Evolutionary conservation across 1,284 basidiomycete genomes (phyloP).

Genomic region (Cryptococcus sp.): DNA sequence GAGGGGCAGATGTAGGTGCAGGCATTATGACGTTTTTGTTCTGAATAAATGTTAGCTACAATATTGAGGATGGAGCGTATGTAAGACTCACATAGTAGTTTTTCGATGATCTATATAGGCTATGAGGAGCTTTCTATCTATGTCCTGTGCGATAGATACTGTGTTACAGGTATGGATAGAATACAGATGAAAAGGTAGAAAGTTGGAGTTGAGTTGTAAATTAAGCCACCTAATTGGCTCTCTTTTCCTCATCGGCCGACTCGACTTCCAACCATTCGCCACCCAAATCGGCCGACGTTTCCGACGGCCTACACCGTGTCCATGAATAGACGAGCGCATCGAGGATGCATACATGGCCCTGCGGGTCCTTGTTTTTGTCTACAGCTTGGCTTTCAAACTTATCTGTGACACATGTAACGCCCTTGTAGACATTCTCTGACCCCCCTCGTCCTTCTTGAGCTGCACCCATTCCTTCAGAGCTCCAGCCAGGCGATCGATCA

Average conservation of each 20-base stretch:
- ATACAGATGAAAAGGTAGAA: background rate
- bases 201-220: background rate
- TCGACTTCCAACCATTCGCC: background rate
- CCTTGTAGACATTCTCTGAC: background rate
- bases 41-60: background rate
- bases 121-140: background rate
- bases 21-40: slow-evolving; percentile 39
- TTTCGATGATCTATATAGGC: background rate
- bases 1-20: slow-evolving; percentile 53
- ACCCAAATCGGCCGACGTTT: background rate
- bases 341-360: background rate
- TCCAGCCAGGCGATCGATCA: slow-evolving; percentile 23
- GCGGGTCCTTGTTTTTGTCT: background rate
- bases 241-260: slow-evolving; percentile 2
- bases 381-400: background rate
- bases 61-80: background rate
- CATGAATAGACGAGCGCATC: background rate
- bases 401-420: background rate
- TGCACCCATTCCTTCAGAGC: slow-evolving; percentile 33
- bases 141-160: background rate
- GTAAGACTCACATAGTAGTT: background rate
- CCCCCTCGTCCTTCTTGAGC: background rate
- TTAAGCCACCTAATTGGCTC: background rate
- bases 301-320: background rate
- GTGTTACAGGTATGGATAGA: background rate